Evolutionary conservation across 768 basidiomycete genomes (phyloP).

Genomic region (Russula lepida): DNA sequence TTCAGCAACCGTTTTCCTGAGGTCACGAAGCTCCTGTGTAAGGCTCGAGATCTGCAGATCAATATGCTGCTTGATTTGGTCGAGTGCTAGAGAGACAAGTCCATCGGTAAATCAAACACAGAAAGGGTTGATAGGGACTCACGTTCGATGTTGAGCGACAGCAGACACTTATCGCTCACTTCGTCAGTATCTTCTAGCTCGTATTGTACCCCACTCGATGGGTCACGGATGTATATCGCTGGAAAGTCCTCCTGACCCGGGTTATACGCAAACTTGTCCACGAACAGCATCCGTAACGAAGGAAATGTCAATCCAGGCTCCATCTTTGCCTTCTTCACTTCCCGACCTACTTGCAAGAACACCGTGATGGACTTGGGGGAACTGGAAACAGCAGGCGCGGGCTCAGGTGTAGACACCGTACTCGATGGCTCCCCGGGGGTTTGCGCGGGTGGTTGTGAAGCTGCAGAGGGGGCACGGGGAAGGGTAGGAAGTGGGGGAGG

Average conservation of each 20-base stretch:
- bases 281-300: slow-evolving; percentile 76
- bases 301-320: slow-evolving; percentile 66
- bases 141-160: slow-evolving; percentile 97
- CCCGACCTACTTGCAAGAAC: slow-evolving; percentile 83
- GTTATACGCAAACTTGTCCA: slow-evolving; percentile 91
- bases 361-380: slow-evolving; percentile 41
- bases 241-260: slow-evolving; percentile 92
- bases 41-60: slow-evolving; percentile 81
- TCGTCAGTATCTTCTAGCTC: slow-evolving; percentile 94
- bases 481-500: slow-evolving; percentile 30
- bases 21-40: slow-evolving; percentile 84
- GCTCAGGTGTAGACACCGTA: slow-evolving; percentile 6
- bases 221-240: slow-evolving; percentile 91
- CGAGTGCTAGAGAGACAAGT: slow-evolving; percentile 54
- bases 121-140: slow-evolving; percentile 31
- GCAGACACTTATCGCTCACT: slow-evolving; percentile 75
- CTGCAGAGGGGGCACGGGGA: slow-evolving; percentile 3
- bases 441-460: not conserved
- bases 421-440: not conserved
- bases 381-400: slow-evolving; percentile 25
- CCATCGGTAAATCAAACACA: not conserved
- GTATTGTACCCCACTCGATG: slow-evolving; percentile 86
- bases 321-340: slow-evolving; percentile 79
- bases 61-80: slow-evolving; percentile 98
- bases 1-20: slow-evolving; percentile 55